These are phyloP conservation scores for Asterophora lycoperdoides DNA, from an alignment of 768 basidiomycete genomes.

Conservation along the genomic window DNA sequence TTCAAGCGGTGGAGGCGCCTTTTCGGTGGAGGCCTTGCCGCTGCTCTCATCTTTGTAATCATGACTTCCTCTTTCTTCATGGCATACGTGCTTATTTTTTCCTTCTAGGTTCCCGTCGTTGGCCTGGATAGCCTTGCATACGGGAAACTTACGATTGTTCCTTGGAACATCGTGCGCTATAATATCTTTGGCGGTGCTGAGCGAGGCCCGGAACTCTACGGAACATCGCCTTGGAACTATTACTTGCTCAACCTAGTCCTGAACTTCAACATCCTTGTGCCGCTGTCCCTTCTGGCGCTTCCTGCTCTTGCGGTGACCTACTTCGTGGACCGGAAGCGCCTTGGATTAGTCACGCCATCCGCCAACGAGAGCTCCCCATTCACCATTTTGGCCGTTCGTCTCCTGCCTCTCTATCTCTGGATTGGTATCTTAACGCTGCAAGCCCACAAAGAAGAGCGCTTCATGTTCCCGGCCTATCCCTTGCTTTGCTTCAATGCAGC, in stretches of 20 bases:
- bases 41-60: conserved; percentile 62
- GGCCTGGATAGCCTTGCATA: conserved; percentile 85
- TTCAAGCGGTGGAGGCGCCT: conserved; percentile 57
- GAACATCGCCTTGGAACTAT: conserved; percentile 82
- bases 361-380: conserved; percentile 74
- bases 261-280: conserved; percentile 88
- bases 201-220: conserved; percentile 90
- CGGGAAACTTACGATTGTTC: conserved; percentile 70
- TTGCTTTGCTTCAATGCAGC: conserved; percentile 93
- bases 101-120: conserved; percentile 74
- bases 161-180: conserved; percentile 92
- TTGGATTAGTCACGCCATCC: conserved; percentile 49
- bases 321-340: conserved; percentile 69
- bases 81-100: conserved; percentile 1
- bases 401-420: conserved; percentile 96
- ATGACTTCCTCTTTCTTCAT: neutral
- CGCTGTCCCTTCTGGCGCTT: conserved; percentile 75
- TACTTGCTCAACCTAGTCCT: conserved; percentile 87
- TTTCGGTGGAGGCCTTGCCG: conserved; percentile 46
- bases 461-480: conserved; percentile 94
- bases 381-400: conserved; percentile 65
- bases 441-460: conserved; percentile 97
- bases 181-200: conserved; percentile 82
- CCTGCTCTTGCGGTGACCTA: conserved; percentile 77
- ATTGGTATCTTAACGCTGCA: conserved; percentile 71